These are phyloP conservation scores for Lindgomyces ingoldianus DNA, from an alignment of 495 filamentous ascomycete genomes.

Conservation along the genomic window DNA sequence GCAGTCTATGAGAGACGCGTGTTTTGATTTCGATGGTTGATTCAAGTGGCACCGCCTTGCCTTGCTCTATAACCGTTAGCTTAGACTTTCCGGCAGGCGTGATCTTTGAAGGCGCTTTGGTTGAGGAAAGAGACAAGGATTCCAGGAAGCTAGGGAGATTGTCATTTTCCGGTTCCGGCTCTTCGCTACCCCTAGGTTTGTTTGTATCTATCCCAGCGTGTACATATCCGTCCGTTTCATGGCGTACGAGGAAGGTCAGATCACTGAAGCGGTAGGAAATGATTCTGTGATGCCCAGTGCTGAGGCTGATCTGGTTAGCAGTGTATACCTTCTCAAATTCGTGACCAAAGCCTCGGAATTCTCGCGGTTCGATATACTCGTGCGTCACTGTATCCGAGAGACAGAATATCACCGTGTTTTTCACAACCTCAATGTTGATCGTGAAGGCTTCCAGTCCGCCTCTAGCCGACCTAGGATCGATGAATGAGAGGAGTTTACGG, in stretches of 20 bases:
- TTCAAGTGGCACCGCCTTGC: slow-evolving; percentile 41
- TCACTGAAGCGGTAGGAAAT: slow-evolving; percentile 51
- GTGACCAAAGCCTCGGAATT: slow-evolving; percentile 52
- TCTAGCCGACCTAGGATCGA: slow-evolving; percentile 42
- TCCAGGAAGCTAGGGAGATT: slow-evolving; percentile 37
- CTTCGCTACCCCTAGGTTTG: no score
- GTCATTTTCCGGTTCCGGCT: slow-evolving; percentile 12
- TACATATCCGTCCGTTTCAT: slow-evolving; percentile 53
- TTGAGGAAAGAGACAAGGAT: slow-evolving; percentile 41
- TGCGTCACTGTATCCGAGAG: slow-evolving; percentile 44
- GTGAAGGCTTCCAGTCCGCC: slow-evolving; percentile 45
- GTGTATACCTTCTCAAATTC: slow-evolving; percentile 55
- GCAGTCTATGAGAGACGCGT: slow-evolving; percentile 43
- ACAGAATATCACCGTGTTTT: slow-evolving; percentile 49
- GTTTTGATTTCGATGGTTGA: slow-evolving; percentile 57
- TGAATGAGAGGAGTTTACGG: slow-evolving; percentile 54
- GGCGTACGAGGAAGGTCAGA: slow-evolving; percentile 51
- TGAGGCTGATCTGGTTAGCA: slow-evolving; percentile 41
- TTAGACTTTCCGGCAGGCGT: slow-evolving; percentile 35
- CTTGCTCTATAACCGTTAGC: slow-evolving; percentile 43
- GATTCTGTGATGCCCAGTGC: slow-evolving; percentile 53
- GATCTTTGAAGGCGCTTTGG: background rate
- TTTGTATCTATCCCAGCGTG: background rate
- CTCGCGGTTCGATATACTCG: slow-evolving; percentile 40
- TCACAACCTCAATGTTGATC: slow-evolving; percentile 50